Evolutionary conservation across 495 filamentous ascomycete species (phyloP), one percentile per base, ranked within the genome.

Genomic region (Penicillium bovifimosum): DNA sequence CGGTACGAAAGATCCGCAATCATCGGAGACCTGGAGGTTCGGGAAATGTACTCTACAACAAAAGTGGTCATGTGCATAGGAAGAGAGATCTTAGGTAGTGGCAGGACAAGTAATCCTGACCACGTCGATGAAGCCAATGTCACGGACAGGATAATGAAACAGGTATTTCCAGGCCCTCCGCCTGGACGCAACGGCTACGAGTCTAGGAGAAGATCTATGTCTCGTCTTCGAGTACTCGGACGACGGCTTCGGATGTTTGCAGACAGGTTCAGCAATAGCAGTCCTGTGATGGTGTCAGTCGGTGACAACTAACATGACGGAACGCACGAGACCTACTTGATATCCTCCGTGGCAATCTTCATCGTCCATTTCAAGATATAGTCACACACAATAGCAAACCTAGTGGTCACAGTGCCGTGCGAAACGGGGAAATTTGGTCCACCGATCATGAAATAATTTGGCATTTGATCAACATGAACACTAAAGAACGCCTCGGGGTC

Each of bases 391-490:
- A 11, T n/a, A 16, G 20, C n/a, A 8, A 42, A 6, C 13, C n/a
- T 6, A 0, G 75, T 65, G 13, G 76, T 71, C 7, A 86, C 65
- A 2, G 76, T 78, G 1, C 80, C 80, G 32, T 75, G 75, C 1
- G 78, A 74, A 8, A 80, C 70, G 0, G 71, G 69, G 24, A 70
- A 72, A 49, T 84, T 78, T 0, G 82, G 82, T 5, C 83, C 83
- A 27, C 74, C 70, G 35, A 84, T 64, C 60, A 73, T 72, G 47
- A 80, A 73, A 14, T 69, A 74, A 49, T 79, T 79, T 0, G 77
- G 76, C 36, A 76, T 70, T 3, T 64, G 58, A 20, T 59, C 60
- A 3, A 62, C 65, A 18, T 63, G 62, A 10, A 76, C 60, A 9
- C 61, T 60, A 34, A 79, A 64, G 40, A 74, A 80, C 5, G 69